Evolutionary conservation across 2,329 filamentous ascomycete species (phyloP).

Genomic region (Penicillium sp.): DNA sequence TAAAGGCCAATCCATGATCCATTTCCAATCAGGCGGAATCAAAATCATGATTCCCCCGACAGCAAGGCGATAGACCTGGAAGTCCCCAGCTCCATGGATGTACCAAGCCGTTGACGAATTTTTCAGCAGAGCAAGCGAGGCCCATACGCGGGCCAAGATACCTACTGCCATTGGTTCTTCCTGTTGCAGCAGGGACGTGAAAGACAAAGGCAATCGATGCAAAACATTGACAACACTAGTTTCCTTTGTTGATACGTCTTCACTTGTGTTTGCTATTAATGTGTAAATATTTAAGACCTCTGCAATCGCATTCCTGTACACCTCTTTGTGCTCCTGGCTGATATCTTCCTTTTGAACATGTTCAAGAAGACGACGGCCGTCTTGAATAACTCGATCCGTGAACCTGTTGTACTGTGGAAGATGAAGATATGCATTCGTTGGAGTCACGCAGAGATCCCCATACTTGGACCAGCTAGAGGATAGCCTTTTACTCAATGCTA

Average conservation of each 20-base stretch:
- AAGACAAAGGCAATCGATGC: slow-evolving; percentile 5
- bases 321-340: not conserved
- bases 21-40: not conserved
- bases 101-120: slow-evolving; percentile 8
- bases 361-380: not conserved
- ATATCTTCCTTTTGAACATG: not conserved
- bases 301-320: not conserved
- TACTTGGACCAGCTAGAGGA: slow-evolving; percentile 4
- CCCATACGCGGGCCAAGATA: slow-evolving; percentile 2
- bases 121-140: not conserved
- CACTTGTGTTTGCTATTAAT: not conserved
- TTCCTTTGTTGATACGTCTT: slow-evolving; percentile 8
- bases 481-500: not conserved
- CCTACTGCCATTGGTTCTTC: slow-evolving; percentile 8
- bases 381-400: not conserved
- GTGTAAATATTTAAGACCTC: not conserved
- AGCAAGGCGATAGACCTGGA: not conserved
- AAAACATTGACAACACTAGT: slow-evolving; percentile 1
- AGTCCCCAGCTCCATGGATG: slow-evolving; percentile 8
- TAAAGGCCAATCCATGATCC: slow-evolving; percentile 11
- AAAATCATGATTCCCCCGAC: not conserved
- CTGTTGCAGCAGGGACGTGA: slow-evolving; percentile 1
- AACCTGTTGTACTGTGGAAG: not conserved
- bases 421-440: not conserved
- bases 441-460: not conserved